Evolutionary conservation across 805 yeast genomes (phyloP), one percentile per base, ranked within the genome.

Genomic region (Yamadazyma phyllophila): DNA sequence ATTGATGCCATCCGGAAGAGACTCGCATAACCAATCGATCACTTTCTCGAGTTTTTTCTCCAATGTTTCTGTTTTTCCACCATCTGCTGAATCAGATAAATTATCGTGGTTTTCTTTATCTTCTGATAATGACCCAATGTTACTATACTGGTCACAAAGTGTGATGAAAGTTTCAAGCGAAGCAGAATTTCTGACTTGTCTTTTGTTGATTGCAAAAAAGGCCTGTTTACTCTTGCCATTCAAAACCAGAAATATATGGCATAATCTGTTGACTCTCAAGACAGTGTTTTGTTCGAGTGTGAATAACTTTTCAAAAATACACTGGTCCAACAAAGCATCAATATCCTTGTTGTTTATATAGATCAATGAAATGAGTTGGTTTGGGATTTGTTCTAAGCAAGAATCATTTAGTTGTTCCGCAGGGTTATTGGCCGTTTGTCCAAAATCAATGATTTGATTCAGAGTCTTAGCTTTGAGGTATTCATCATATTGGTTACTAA

Each of bases 271-370:
- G 0, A 82, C 82, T 45, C 96, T 69, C 29, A 56, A 64, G 1
- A 57, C 51, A 4, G 74, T 61, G 48, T 76, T 73, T 2, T 62
- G 52, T 14, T 78, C 80, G 24, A 78, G 65, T 0, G 95, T 87
- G 9, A 86, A 58, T 1, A 89, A 56, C 43, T 74, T 71, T 47
- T 84, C 89, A 53, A 82, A 75, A 2, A 90, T 52, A 0, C 75
- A 65, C 3, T 65, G 49, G 58, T 89, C 96, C 11, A 88, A 85
- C 10, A 76, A 66, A 10, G 82, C 74, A 46, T 83, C 88, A 41
- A 88, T 82, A 8, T 72, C 69, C 42, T 66, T 74, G 54, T 86
- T 90, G 58, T 88, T 88, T 51, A 90, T 83, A 56, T 86, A 90
- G 41, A 85, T 74, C 36, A 88, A 71, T 16, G 81, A 78, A 38